Evolutionary conservation across 2,329 filamentous ascomycete species (phyloP), one percentile per base, ranked within the genome.

Genomic region (Aspergillus ustus): DNA sequence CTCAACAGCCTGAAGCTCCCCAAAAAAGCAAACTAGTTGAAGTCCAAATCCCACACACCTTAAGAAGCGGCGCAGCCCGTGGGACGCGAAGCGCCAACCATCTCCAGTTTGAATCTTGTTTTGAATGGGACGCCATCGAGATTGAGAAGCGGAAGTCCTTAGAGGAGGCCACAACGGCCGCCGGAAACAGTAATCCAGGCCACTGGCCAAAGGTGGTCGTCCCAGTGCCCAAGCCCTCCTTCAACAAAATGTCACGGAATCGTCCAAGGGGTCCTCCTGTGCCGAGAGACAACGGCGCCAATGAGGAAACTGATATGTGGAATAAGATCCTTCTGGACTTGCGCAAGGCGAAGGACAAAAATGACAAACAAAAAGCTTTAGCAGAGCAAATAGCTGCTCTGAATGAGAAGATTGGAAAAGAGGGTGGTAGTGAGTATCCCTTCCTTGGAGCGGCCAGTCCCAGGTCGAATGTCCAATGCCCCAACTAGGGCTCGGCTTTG

Each of bases 241-340:
- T 50, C 9, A 29, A 45, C 20, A 64, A 57, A 7, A 80, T 80
- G 78, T 80, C 77, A 43, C 75, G 78, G 60, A 79, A 79, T 66
- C 75, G 78, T 56, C 77, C 78, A 52, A 68, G 78, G 52, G 74
- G 72, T 17, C 72, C 73, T 52, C 73, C 73, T 11, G 62, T 70
- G 44, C 73, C 75, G 60, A 72, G 77, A 52, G 77, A 79, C 64
- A 79, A 80, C 69, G 77, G 77, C 25, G 77, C 76, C 34, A 79
- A 78, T 55, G 78, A 80, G 69, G 78, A 80, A 61, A 75, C 78
- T 62, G 77, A 80, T 60, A 77, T 80, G 69, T 80, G 77, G 77
- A 79, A 78, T 62, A 75, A 76, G 64, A 79, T 80, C 49, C 71
- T 76, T 49, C 75, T 77, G 60, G 77, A 80, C 62, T 69, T 80